Evolutionary conservation across 176 grass and related monocot genomes (phyloP), one percentile per base, ranked within the genome.

Genomic region (Carex pumila): DNA sequence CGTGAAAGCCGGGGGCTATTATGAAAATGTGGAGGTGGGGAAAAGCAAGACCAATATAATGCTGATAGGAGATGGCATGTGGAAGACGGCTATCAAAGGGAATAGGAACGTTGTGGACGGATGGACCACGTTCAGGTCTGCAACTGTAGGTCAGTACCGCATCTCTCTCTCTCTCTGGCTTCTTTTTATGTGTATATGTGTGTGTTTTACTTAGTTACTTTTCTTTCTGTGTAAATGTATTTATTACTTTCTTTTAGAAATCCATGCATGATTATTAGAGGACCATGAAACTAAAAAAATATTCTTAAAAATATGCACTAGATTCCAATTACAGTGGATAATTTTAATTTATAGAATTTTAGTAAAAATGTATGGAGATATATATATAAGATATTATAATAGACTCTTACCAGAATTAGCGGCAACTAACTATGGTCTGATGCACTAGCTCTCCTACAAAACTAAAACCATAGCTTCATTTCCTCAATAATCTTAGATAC

Each of bases 111-210:
- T 94, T 52, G 88, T 92, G 56, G 94, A 97, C 71, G 93, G 93
- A 86, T 94, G n/a, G 74, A 97, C 94, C 86, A 97, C 94, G 8
- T 97, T 97, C 90, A 81, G 94, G 45, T 97, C 94, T 12, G 94
- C 94, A 3, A 97, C 94, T 31, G 65, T 97, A 66, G 94, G 94
- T 97, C 22, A 82, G 79, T 78, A 14, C 15, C 25, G 25, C 25
- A 25, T 25, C 25, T 25, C 17, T 32, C 36, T 56, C 2, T 52
- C 15, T 70, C 18, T 8, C 70, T 32, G 12, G 29, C 25, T 65
- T 12, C 18, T 1, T 60, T 18, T 60, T 19, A 5, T 19, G 18
- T 59, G 5, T 59, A 5, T 57, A 3, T 57, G 12, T 45, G 0
- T 50, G 57, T 60, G 15, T 57, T 45, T 9, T 45, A 7, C 6